phyloP scores from a whole-genome alignment of 352 stramenopile genomes.

The Phytophthora ramorum region DNA sequence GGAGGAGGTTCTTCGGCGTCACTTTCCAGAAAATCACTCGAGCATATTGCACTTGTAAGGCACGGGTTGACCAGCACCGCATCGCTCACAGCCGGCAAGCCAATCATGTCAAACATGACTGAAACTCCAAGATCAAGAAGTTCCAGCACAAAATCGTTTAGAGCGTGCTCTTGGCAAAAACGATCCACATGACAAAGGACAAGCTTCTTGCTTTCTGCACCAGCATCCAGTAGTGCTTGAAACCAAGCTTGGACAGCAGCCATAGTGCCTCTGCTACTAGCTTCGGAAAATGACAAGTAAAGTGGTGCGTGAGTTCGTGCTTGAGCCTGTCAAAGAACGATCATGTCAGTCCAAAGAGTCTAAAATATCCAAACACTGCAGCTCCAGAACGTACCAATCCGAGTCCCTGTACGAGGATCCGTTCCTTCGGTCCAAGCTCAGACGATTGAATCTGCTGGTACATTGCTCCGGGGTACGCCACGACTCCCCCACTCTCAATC shows the following conservation, averaged over 20 bases:
- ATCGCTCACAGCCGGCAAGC: slow-evolving; percentile 70
- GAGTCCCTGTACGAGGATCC: slow-evolving; percentile 42
- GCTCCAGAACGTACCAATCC: slow-evolving; percentile 29
- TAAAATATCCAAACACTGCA: neutral
- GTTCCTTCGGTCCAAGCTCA: slow-evolving; percentile 29
- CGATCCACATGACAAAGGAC: slow-evolving; percentile 76
- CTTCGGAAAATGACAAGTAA: slow-evolving; percentile 72
- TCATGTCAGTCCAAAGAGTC: neutral
- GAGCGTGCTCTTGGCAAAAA: slow-evolving; percentile 46
- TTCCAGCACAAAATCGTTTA: slow-evolving; percentile 47
- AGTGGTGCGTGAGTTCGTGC: slow-evolving; percentile 56
- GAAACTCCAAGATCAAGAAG: slow-evolving; percentile 49
- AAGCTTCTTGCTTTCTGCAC: slow-evolving; percentile 53
- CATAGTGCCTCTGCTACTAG: neutral
- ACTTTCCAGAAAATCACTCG: neutral
- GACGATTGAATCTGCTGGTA: slow-evolving; percentile 70
- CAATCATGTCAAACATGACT: slow-evolving; percentile 74
- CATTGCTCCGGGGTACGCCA: slow-evolving; percentile 55
- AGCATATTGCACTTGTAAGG: neutral
- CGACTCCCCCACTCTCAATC: slow-evolving; percentile 26
- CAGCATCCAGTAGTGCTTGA: slow-evolving; percentile 35
- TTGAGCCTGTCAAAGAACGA: slow-evolving; percentile 49
- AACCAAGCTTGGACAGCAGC: slow-evolving; percentile 46
- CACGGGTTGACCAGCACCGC: slow-evolving; percentile 47
- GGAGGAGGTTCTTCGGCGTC: slow-evolving; percentile 40